Conservation (phyloP, 2,329 filamentous ascomycete genomes). For the Simplicillium sp. region DNA sequence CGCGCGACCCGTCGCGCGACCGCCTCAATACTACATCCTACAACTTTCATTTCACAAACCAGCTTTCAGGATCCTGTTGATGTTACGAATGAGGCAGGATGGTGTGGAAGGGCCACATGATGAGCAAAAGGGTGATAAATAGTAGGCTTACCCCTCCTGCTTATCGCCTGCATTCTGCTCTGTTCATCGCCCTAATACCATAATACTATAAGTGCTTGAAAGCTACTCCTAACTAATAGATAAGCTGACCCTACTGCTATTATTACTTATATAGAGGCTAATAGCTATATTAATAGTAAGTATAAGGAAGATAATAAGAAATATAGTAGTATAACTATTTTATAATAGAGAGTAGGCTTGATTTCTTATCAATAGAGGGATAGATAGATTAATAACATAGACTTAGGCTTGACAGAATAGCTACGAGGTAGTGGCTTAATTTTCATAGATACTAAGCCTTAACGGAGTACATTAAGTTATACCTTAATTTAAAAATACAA, state of each 20-base stretch:
- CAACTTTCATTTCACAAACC: not conserved
- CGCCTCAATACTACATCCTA: not conserved
- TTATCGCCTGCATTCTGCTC: not conserved
- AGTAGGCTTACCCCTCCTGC: not conserved
- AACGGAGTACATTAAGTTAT: too few relatives aligned
- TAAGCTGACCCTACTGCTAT: not conserved
- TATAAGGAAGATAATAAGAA: too few relatives aligned
- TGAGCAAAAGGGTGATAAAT: not conserved
- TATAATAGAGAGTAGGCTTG: too few relatives aligned
- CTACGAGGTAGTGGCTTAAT: too few relatives aligned
- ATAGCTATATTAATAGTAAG: too few relatives aligned
- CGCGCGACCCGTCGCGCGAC: not conserved
- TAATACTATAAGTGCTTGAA: not conserved
- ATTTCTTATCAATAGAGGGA: too few relatives aligned
- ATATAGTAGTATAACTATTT: too few relatives aligned
- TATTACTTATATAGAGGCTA: too few relatives aligned
- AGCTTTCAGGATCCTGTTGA: not conserved
- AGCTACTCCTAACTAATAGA: not conserved
- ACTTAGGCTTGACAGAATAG: too few relatives aligned
- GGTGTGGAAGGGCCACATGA: not conserved
- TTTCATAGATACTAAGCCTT: too few relatives aligned
- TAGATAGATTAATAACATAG: too few relatives aligned
- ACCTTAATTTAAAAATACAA: too few relatives aligned
- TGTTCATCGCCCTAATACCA: not conserved
- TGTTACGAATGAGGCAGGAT: not conserved